Evolutionary conservation across 2,329 filamentous ascomycete species (phyloP).

Genomic region (Neospermospora avenae): DNA sequence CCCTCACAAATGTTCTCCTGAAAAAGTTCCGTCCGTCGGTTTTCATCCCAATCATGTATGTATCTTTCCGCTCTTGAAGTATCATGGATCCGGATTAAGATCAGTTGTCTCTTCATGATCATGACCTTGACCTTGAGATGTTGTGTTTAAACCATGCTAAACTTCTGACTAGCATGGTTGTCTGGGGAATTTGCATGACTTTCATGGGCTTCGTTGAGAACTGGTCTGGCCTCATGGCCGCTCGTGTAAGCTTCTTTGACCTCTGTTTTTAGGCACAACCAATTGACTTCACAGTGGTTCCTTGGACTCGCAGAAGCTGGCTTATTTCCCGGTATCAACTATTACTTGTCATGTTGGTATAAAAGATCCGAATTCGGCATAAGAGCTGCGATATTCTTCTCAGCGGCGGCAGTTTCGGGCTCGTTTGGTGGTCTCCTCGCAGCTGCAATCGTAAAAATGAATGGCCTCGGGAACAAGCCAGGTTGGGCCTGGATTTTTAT

Average conservation of each 20-base stretch:
- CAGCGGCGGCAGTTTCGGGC: constrained; percentile 73
- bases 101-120: too few species aligned
- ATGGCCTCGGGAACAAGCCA: constrained; percentile 53
- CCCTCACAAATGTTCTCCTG: constrained; percentile 69
- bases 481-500: constrained; percentile 68
- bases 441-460: constrained; percentile 67
- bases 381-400: constrained; percentile 81
- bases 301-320: constrained; percentile 73
- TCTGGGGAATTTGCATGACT: constrained; percentile 68
- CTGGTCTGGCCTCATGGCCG: constrained; percentile 34
- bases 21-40: constrained; percentile 71
- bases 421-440: constrained; percentile 74
- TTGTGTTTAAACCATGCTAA: too few species aligned
- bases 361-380: constrained; percentile 74
- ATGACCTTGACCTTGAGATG: too few species aligned
- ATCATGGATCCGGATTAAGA: too few species aligned
- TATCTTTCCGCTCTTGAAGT: too few species aligned
- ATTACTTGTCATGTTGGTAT: constrained; percentile 84
- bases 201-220: constrained; percentile 39
- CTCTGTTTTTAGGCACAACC: background rate
- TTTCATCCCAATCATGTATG: constrained; percentile 80
- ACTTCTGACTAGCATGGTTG: too few species aligned
- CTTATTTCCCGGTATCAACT: constrained; percentile 73
- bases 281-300: constrained; percentile 45
- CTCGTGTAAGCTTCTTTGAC: constrained; percentile 21